Evolutionary conservation across 2,329 filamentous ascomycete genomes (phyloP).

Genomic region (Penicillium sp.): DNA sequence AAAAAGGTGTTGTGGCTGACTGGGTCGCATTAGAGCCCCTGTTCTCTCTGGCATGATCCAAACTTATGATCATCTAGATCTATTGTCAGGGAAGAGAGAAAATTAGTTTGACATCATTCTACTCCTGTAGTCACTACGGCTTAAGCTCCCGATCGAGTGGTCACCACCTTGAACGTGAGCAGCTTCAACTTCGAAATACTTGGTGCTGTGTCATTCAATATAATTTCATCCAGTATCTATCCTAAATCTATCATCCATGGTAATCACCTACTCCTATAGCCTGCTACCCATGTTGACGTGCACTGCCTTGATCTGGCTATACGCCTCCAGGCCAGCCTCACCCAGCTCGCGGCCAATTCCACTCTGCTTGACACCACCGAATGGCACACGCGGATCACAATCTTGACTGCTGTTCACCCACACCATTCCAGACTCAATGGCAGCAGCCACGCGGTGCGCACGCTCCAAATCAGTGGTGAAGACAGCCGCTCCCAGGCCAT

Average conservation of each 20-base stretch:
- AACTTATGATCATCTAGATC: too few relatives aligned
- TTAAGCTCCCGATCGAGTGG: too few relatives aligned
- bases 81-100: too few relatives aligned
- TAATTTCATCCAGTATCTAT: not conserved
- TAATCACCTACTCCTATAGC: slow-evolving; percentile 21
- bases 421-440: slow-evolving; percentile 50
- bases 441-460: slow-evolving; percentile 44
- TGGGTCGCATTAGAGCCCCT: not conserved
- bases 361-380: slow-evolving; percentile 50
- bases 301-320: slow-evolving; percentile 43
- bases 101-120: too few relatives aligned
- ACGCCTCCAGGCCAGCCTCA: slow-evolving; percentile 44
- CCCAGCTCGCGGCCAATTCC: slow-evolving; percentile 54
- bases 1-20: slow-evolving; percentile 67
- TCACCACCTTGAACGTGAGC: too few relatives aligned
- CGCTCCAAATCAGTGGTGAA: slow-evolving; percentile 46
- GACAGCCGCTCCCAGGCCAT: slow-evolving; percentile 46
- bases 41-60: not conserved
- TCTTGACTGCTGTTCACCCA: slow-evolving; percentile 50
- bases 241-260: not conserved
- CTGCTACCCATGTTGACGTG: slow-evolving; percentile 44
- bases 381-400: slow-evolving; percentile 44
- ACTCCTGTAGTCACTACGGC: too few relatives aligned
- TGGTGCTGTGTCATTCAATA: not conserved
- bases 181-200: not conserved